Evolutionary conservation across 1,284 basidiomycete genomes (phyloP), one percentile per base, ranked within the genome.

Genomic region (Puccinia hordei): DNA sequence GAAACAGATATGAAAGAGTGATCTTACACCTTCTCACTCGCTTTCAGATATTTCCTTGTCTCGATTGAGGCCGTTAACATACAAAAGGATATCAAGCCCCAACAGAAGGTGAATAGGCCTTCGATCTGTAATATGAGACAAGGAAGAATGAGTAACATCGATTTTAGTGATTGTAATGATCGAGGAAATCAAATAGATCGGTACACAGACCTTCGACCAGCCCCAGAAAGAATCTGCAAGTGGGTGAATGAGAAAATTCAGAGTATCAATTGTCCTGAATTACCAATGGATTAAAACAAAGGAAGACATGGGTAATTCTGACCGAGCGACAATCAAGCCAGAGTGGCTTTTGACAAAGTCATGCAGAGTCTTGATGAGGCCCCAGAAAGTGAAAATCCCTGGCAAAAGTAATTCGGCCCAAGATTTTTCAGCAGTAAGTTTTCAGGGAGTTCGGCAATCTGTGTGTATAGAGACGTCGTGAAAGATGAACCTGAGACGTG

Each of bases 361-460:
- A 65, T 80, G 77, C 0, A 61, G n/a, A 9, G 82, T 82, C 17
- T 78, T 80, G 30, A 83, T 68, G 33, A 81, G 59, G 9, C 83
- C 83, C 83, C 83, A 83, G n/a, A 80, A 61, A 38, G 83, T 81
- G 74, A 83, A 81, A 73, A 83, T 74, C 12, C 81, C 63, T 4
- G 83, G 83, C 19, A 83, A 69, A 81, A 83, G 57, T 83, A 80
- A 51, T 79, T 75, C 17, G 83, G 82, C 19, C 83, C 74, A 22
- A 80, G 57, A n/a, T 81, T 80, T 24, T 82, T 80, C 13, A 83
- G 73, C 41, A 83, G 49, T 53, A 82, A 73, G 81, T 83, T 83
- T 55, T 81, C 81, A 22, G 83, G 82, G 1, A 83, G 65, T 78
- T 83, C 82, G 49, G 77, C 35, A 4, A 49, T 24, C 77, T 80